A percentile compares a stretch with the other conserved stretches of the same genome.
Evolutionary conservation across 1,284 basidiomycete species (phyloP).

Genomic region (Moniliella sp.): DNA sequence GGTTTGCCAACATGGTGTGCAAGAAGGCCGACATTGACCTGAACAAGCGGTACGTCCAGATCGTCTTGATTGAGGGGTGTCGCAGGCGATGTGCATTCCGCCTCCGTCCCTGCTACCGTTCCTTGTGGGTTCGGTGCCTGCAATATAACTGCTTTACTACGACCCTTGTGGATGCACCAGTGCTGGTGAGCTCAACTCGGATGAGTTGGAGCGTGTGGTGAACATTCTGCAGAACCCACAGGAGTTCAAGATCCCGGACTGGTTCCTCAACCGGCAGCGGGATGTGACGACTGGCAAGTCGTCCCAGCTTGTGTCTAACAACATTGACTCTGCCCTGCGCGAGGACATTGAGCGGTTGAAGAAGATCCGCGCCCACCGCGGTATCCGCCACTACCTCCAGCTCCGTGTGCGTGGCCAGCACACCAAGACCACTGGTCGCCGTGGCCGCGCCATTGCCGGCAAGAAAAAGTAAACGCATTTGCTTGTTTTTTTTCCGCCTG

Average conservation of each 20-base stretch:
- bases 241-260: constrained; percentile 96
- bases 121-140: background rate
- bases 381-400: constrained; percentile 91
- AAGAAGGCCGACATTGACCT: constrained; percentile 99
- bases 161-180: constrained; percentile 36
- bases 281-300: constrained; percentile 95
- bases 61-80: background rate
- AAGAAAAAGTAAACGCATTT: constrained; percentile 25
- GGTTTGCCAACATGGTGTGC: constrained; percentile 96
- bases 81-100: background rate
- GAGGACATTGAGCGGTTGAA: constrained; percentile 95
- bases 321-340: constrained; percentile 91
- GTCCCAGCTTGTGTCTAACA: constrained; percentile 85
- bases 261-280: constrained; percentile 92
- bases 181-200: constrained; percentile 78
- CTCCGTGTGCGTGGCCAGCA: constrained; percentile 76
- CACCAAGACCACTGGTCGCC: constrained; percentile 85
- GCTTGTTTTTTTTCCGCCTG: too few species aligned
- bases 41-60: constrained; percentile 67
- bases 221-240: constrained; percentile 98
- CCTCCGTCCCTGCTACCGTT: background rate
- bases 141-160: background rate
- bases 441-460: constrained; percentile 33
- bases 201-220: constrained; percentile 93
- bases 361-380: constrained; percentile 97